Conservation (phyloP, 495 filamentous ascomycete genomes). For the Saxispiralis lemnorum region DNA sequence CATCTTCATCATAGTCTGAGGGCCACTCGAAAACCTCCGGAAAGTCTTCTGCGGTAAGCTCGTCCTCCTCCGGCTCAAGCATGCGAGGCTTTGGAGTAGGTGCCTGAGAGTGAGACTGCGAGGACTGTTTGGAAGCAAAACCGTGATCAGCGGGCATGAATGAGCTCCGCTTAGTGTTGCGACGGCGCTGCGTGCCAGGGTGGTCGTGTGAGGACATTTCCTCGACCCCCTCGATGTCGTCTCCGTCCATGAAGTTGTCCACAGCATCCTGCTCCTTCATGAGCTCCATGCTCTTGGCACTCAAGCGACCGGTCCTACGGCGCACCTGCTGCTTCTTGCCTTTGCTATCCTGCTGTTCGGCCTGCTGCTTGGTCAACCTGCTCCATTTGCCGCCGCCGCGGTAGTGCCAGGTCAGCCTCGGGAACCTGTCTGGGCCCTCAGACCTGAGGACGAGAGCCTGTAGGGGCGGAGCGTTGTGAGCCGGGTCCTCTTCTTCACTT, state of each 20-base stretch:
- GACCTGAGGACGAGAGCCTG: constrained; percentile 3
- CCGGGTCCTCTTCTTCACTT: background rate
- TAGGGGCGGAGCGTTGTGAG: background rate
- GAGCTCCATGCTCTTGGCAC: no score
- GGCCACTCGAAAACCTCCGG: constrained; percentile 1
- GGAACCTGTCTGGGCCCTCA: constrained; percentile 10
- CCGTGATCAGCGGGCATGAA: background rate
- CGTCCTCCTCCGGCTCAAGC: constrained; percentile 11
- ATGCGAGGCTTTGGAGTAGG: constrained; percentile 12
- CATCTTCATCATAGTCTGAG: background rate
- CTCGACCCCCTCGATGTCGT: background rate
- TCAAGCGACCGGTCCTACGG: no score
- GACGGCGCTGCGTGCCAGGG: background rate
- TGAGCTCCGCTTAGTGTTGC: background rate
- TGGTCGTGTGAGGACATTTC: no score
- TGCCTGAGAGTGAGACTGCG: constrained; percentile 3
- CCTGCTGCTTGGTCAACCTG: constrained; percentile 9
- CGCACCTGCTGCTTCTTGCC: no score
- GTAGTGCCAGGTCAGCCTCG: constrained; percentile 7
- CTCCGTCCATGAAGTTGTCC: no score
- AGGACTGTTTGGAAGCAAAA: background rate
- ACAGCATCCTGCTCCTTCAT: no score
- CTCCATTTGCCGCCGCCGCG: constrained; percentile 15
- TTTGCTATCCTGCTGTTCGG: background rate
- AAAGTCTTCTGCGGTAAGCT: constrained; percentile 3